Base-by-base conservation (phyloP, 345 rosid species). In the Syzygium oleosum region DNA sequence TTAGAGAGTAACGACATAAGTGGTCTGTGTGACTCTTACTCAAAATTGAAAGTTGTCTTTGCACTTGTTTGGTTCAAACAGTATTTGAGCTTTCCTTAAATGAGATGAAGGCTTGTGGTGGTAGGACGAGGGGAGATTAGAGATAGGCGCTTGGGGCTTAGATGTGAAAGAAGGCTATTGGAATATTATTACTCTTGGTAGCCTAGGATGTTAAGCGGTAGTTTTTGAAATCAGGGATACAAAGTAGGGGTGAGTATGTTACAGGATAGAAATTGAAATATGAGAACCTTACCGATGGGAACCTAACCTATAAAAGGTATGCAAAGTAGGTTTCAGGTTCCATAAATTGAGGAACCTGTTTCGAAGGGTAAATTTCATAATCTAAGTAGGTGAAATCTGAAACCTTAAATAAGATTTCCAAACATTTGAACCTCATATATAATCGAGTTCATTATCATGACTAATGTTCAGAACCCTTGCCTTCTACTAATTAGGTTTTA, bases 271-370 rank as follows among this genome's bases (percentile, higher is more conserved):
- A 6, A 43, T 1, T 6, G 7, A 43, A 43, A 43, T 43, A 0
- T 43, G 46, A 43, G 46, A 43, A 43, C 7, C 1, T 43, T 1
- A 43, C 7, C 1, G 46, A 43, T 43, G 7, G 46, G 46, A 43
- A 6, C 7, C 7, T 5, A 43, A 43, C 1, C 46, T 43, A 43
- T 1, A 43, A 43, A 43, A 43, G 46, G 7, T 43, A 43, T 43
- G 1, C 7, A 43, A 0, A 1, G 7, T 43, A 43, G 7, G 46
- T 5, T 43, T 1, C 7, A 4, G 7, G 1, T 43, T 43, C 1
- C 46, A 5, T 43, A 43, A 43, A 43, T 43, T 43, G 46, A 6
- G 1, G 1, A 43, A 43, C 5, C 46, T 6, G 1, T 43, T 43
- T 43, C 7, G 46, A 6, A 1, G 46, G 7, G 46, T 6, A 43